Evolutionary conservation across 495 filamentous ascomycete genomes (phyloP).

Genomic region (Tuber magnatum): DNA sequence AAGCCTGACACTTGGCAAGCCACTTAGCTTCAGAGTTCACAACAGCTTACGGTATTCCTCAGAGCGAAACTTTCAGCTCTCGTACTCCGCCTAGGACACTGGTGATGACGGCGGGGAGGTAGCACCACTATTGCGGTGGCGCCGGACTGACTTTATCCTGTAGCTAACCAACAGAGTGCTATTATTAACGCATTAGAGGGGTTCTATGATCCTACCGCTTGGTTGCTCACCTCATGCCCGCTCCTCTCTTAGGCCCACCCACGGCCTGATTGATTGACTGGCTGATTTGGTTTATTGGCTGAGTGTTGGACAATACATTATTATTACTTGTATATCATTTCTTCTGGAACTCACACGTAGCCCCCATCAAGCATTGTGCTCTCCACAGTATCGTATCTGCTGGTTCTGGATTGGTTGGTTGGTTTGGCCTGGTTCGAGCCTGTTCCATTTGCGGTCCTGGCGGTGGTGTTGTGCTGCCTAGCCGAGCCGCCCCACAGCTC

Average conservation of each 20-base stretch:
- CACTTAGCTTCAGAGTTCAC: no score
- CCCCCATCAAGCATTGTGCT: background rate
- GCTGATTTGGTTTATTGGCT: background rate
- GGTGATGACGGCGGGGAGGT: background rate
- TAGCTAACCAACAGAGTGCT: background rate
- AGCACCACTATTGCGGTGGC: background rate
- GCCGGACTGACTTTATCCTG: background rate
- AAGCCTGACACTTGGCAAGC: no score
- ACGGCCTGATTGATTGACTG: background rate
- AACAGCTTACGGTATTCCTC: no score
- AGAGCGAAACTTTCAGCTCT: no score
- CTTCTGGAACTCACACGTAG: background rate
- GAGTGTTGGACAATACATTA: background rate
- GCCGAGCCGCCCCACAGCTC: background rate
- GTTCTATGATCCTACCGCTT: background rate
- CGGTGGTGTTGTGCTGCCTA: background rate
- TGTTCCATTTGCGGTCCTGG: background rate
- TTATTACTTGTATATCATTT: background rate
- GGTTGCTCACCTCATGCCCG: background rate
- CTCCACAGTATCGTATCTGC: background rate
- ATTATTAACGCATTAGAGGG: background rate
- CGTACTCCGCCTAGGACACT: no score
- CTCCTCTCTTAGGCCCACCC: background rate
- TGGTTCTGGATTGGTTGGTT: background rate
- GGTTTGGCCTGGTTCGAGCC: background rate